phyloP scores from a whole-genome alignment of 2,329 filamentous ascomycete species.

The Sporothrix brasiliensis region DNA sequence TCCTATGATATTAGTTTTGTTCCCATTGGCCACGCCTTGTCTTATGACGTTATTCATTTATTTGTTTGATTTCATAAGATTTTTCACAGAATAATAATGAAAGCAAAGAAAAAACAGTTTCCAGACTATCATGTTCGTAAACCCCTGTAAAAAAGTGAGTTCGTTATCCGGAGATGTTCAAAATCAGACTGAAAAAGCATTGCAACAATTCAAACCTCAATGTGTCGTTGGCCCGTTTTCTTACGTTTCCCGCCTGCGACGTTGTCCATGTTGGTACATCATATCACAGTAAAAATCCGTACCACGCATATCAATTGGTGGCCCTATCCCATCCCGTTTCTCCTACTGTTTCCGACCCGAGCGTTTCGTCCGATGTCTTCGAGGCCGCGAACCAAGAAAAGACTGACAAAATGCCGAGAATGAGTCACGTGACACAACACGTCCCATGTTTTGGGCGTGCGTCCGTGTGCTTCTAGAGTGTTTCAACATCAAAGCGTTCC shows the following conservation, averaged over 20 bases:
- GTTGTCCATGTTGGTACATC: background rate
- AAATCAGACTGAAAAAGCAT: background rate
- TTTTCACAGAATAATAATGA: too few relatives aligned
- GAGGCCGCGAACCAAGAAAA: background rate
- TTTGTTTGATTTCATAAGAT: too few relatives aligned
- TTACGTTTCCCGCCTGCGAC: background rate
- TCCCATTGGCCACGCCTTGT: too few relatives aligned
- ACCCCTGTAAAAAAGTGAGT: too few relatives aligned
- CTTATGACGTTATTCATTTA: too few relatives aligned
- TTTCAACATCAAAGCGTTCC: constrained; percentile 28
- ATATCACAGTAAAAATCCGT: background rate
- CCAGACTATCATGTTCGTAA: too few relatives aligned
- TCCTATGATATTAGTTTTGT: too few relatives aligned
- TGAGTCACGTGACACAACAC: constrained; percentile 14
- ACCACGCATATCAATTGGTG: background rate
- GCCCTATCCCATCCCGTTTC: background rate
- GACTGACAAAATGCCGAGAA: background rate
- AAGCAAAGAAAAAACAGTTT: too few relatives aligned
- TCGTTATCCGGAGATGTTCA: background rate
- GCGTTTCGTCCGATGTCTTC: constrained; percentile 10
- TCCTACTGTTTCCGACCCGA: background rate
- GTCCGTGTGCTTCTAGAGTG: constrained; percentile 4
- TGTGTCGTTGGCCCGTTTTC: background rate
- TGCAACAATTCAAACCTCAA: background rate
- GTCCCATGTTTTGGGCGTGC: background rate